phyloP scores from a whole-genome alignment of 257 asterid species.

The Linderniella brevidens region DNA sequence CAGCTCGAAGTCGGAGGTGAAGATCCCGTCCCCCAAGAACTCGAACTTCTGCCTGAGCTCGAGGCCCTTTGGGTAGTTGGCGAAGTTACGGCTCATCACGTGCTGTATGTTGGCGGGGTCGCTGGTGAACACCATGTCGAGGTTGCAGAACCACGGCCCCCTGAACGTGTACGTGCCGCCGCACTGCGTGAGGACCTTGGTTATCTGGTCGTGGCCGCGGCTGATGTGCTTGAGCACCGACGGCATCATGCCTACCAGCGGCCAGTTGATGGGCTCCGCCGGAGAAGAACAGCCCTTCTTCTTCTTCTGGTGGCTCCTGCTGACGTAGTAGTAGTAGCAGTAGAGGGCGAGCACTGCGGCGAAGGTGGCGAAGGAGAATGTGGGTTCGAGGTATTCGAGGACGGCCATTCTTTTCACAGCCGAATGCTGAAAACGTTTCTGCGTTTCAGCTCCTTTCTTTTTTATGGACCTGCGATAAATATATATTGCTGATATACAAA shows the following conservation, averaged over 20 bases:
- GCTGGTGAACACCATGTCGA: constrained; percentile 21
- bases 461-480: no score
- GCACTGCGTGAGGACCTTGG: constrained; percentile 5
- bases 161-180: constrained; percentile 23
- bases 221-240: constrained; percentile 13
- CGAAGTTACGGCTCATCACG: constrained; percentile 17
- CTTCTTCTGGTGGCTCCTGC: no score
- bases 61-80: constrained; percentile 30
- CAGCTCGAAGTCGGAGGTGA: constrained; percentile 20
- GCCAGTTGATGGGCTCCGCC: not conserved
- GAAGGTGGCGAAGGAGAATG: no score
- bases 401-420: no score
- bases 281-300: no score
- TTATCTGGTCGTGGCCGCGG: constrained; percentile 22
- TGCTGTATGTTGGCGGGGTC: constrained; percentile 33
- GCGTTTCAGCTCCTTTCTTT: no score
- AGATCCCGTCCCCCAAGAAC: constrained; percentile 26
- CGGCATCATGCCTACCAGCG: constrained; percentile 29
- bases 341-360: no score
- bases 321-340: no score
- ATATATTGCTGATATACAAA: no score
- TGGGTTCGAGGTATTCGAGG: no score
- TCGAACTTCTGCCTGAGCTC: constrained; percentile 22
- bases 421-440: no score
- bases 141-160: constrained; percentile 21